Evolutionary conservation across 2,329 filamentous ascomycete species (phyloP), one percentile per base, ranked within the genome.

Genomic region (Diplodia mutila): DNA sequence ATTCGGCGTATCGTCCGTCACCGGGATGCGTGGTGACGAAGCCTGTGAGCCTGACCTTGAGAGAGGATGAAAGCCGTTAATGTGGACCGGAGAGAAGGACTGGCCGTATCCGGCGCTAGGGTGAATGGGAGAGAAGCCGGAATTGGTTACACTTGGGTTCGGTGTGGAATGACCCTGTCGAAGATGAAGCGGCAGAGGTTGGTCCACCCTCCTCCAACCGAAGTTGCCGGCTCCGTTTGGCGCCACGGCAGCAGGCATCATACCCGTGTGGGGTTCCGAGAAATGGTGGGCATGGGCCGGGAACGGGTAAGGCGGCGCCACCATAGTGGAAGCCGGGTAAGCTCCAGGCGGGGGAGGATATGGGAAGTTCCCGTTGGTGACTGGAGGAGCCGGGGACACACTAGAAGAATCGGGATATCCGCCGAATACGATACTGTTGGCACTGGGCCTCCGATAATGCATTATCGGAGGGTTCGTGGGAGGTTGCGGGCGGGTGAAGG

Each of bases 381-480:
- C 72, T n/a, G 73, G 72, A 32, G 75, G 77, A 5, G 77, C 78
- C 6, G 78, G 79, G 2, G 81, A 81, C 23, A 77, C 73, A 16
- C 72, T 74, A 7, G 76, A 74, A 23, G 79, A 80, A 27, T 79
- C 77, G 8, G 72, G 73, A 21, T 75, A 73, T 27, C 77, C 77
- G 49, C 78, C 77, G 70, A 82, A 83, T 25, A 80, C 75, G 51
- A 81, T 77, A 51, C 75, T 73, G 66, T 57, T 64, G n/a, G 71
- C 64, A 46, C 55, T 69, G 8, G 70, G 27, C 8, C 68, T 69
- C 6, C 66, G 70, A 12, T 69, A 66, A 53, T 66, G 65, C 34
- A 64, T 34, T 18, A 42, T 18, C 32, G 34, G n/a, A 23, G 61
- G 57, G 49, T 42, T 59, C 5, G 55, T 42, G 16, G 55, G 69